Base-by-base conservation (phyloP, 495 filamentous ascomycete species). In the Aeminium ludgeri region DNA sequence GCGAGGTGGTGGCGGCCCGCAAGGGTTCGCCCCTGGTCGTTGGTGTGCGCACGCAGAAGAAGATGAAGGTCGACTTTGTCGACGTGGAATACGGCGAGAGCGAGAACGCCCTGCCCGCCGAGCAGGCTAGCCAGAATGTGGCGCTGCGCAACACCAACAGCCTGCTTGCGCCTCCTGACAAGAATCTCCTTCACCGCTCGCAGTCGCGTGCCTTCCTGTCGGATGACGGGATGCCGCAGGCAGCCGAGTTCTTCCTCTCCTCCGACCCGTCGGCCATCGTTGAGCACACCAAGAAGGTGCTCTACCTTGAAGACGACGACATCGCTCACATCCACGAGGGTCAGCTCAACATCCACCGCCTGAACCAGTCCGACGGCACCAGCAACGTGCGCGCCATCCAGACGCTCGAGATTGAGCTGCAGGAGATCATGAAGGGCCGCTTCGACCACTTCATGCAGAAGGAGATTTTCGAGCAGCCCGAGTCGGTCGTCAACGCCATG, bases 361-460 rank as follows among this genome's bases (percentile, higher is more conserved):
- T 96, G 39, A 87, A 78, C 57, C 96, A 96, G 71, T 78, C 85
- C 54, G 87, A 96, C 65, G 91, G 89, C 38, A 83, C 81, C 49
- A 93, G 85, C 57, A 93, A 94, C 56, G 86, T 96, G 40, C 85
- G 89, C 55, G 81, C 80, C 39, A 97, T 97, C 61, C 89, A 97
- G 68, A 97, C 89, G 32, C 73, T 97, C 40, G 89, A 97, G 66
- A 77, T 97, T 30, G 84, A 97, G 72, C 76, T 97, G 40, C 89
- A 97, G 67, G 89, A 97, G 66, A 97, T 97, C 62, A 97, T 97
- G 89, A 97, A 96, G 74, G 89, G 89, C 57, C 91, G 87, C 56
- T 97, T 96, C 63, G 89, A 97, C 58, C 89, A 97, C 64, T 97
- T 95, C 70, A 97, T 97, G 89, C 91, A 97, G 59, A 97, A 97